Evolutionary conservation across 805 yeast species (phyloP), one percentile per base, ranked within the genome.

Genomic region (Lachancea kluyveri): DNA sequence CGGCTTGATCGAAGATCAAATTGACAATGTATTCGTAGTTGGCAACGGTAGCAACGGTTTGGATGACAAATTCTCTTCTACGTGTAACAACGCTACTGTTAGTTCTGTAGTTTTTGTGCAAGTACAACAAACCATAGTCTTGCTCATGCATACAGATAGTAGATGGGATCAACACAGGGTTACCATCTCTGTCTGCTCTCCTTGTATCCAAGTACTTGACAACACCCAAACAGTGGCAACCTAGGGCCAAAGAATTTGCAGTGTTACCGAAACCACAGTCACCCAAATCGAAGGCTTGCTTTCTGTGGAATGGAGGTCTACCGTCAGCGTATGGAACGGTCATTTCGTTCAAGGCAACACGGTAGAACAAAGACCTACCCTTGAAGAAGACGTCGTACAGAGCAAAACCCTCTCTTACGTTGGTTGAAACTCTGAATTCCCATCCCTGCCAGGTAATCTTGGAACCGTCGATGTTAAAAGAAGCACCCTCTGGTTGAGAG

Each of bases 261-360:
- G 67, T 71, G 42, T 66, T 72, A 59, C 92, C 92, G 42, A 81
- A 81, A 13, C 94, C 92, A 64, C 81, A 74, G 59, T 83, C 92
- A 56, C 92, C 92, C 52, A 82, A 68, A 59, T 82, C 92, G 46
- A 82, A 82, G 20, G 92, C 92, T 65, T 80, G 88, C 64, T 83
- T 82, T 70, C 90, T 73, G 62, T 80, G 87, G 64, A 69, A 78
- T 42, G 92, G 92, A 27, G 77, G 77, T 60, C 90, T 70, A 50
- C 88, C 86, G 56, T 82, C 90, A 56, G 85, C 88, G 52, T 83
- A 82, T 20, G 92, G 92, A 42, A 83, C 94, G 24, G 90, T 81
- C 94, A 83, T 82, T 61, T 82, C 94, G 34, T 82, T 74, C 45
- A 81, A 61, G 3, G 87, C 70, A 28, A 80, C 57, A 63, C 92